Evolutionary conservation across 768 basidiomycete species (phyloP), one percentile per base, ranked within the genome.

Genomic region (Mycena capillaripes): DNA sequence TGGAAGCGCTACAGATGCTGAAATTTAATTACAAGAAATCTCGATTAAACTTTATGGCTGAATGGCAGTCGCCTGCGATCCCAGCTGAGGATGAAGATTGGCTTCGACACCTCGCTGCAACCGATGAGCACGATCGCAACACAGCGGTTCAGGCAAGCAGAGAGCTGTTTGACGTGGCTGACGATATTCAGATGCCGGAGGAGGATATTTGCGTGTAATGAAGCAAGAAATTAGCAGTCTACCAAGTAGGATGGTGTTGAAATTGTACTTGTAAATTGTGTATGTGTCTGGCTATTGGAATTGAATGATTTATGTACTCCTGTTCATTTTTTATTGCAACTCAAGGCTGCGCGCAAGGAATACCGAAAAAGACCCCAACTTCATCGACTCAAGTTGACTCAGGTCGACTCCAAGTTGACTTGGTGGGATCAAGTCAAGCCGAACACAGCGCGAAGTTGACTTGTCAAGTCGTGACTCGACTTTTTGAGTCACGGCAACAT

Each of bases 21-120:
- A n/a, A n/a, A n/a, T n/a, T n/a, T 29, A 61, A 61, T 61, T 61
- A 27, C 59, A 61, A 61, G 59, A 61, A 50, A 61, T 61, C 59
- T 61, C 32, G 61, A 62, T 50, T 62, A 46, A 62, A 62, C 46
- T 62, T 62, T 46, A 62, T 62, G 61, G 27, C 16, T 16, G 50
- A 64, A 29, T 64, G 62, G 62, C 62, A 64, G 62, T 1, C 29
- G 14, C 48, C 48, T 19, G 50, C 10, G 36, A 64, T 64, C 10
- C 62, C 50, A 11, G 44, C 44, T 27, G 30, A 62, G 11, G 61
- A 62, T 14, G 61, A 62, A 50, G 61, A 62, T 50, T 62, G 44
- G 61, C 61, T 62, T 23, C 61, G 61, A 30, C 61, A 50, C 30
- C 61, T 62, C 50, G 61, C 61, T 48, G 44, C 61, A 48, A 46